Evolutionary conservation across 2,329 filamentous ascomycete species (phyloP).

Genomic region (Scedosporium boydii): DNA sequence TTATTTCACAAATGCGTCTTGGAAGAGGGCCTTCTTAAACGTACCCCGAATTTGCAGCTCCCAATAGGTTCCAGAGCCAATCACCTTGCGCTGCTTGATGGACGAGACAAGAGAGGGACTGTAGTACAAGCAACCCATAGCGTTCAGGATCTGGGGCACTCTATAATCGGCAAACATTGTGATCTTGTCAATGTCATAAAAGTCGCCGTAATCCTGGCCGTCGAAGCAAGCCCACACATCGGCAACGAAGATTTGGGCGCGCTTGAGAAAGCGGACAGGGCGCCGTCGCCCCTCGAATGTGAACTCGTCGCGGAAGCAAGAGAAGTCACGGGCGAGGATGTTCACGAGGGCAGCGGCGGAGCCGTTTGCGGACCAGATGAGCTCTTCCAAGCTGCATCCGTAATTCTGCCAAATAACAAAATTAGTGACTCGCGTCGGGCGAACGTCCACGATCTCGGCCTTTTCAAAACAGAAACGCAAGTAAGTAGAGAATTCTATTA

Average conservation of each 20-base stretch:
- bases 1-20: not conserved
- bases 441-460: not conserved
- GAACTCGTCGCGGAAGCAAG: conserved; percentile 77
- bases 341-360: conserved; percentile 85
- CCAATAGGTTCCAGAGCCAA: conserved; percentile 66
- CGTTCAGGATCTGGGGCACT: conserved; percentile 84
- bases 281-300: conserved; percentile 60
- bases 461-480: not conserved
- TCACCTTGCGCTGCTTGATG: conserved; percentile 52
- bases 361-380: conserved; percentile 62
- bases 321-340: conserved; percentile 69
- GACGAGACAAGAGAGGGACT: conserved; percentile 67
- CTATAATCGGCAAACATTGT: conserved; percentile 99
- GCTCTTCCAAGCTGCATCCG: conserved; percentile 60
- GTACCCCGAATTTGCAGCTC: conserved; percentile 79
- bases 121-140: conserved; percentile 73
- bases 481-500: conserved; percentile 11
- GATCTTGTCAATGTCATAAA: conserved; percentile 85
- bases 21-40: conserved; percentile 11
- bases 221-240: conserved; percentile 96
- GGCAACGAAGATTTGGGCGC: conserved; percentile 91
- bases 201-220: conserved; percentile 67
- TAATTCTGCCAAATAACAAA: conserved; percentile 49
- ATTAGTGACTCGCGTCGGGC: not conserved
- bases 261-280: conserved; percentile 75